A percentile compares a stretch with the other conserved stretches of the same genome.
Conservation (phyloP, 306 rosid genomes). For the Neltuma alba region DNA sequence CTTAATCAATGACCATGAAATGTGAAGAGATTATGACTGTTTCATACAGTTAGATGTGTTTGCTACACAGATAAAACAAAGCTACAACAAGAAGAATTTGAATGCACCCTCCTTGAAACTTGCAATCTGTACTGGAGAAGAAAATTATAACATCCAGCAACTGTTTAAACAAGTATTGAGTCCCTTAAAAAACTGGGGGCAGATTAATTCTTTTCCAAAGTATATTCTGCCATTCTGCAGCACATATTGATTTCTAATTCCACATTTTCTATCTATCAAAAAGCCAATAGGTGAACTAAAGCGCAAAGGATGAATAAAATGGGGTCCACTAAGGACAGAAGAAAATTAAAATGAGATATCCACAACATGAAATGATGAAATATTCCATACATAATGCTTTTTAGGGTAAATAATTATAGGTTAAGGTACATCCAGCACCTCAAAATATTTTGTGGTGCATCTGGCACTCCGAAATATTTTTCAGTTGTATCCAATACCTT, state of each 20-base stretch:
- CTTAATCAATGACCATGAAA: neutral
- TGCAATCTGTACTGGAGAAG: neutral
- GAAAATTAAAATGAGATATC: neutral
- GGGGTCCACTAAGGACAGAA: conserved; percentile 1
- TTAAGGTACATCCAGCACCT: too few relatives aligned
- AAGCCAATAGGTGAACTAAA: neutral
- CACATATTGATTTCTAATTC: neutral
- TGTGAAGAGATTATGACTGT: neutral
- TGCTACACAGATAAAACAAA: neutral
- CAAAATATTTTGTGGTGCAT: too few relatives aligned
- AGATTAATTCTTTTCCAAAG: neutral
- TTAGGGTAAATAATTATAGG: too few relatives aligned
- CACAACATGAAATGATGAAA: neutral
- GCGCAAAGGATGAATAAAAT: neutral
- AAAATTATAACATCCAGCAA: neutral
- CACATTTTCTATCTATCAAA: neutral
- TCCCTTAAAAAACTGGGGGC: neutral
- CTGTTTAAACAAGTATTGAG: neutral
- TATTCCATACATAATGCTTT: neutral
- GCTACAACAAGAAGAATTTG: conserved; percentile 2
- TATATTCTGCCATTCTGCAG: neutral
- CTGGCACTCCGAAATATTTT: too few relatives aligned
- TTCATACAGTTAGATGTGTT: conserved; percentile 10
- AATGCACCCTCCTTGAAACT: neutral
- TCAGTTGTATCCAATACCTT: too few relatives aligned